These are phyloP conservation scores for Citrus sinensis DNA, from an alignment of 345 rosid species.

Conservation along the genomic window DVS_A1.0 CM039164.1:17860001-17860500, in stretches of 20 bases:
- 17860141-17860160: not conserved
- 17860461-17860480: slow-evolving; percentile 6
- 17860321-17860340: slow-evolving; percentile 83
- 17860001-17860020: slow-evolving; percentile 90
- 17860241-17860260: slow-evolving; percentile 74
- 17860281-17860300: slow-evolving; percentile 73
- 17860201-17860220: slow-evolving; percentile 75
- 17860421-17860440: slow-evolving; percentile 60
- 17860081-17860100: not conserved
- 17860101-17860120: not conserved
- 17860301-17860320: slow-evolving; percentile 52
- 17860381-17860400: slow-evolving; percentile 2
- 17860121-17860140: not conserved
- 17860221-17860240: slow-evolving; percentile 73
- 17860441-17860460: not conserved
- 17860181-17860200: slow-evolving; percentile 37
- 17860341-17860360: slow-evolving; percentile 67
- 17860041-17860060: not conserved
- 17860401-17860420: slow-evolving; percentile 83
- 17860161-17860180: slow-evolving; percentile 87
- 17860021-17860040: slow-evolving; percentile 43
- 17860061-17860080: not conserved
- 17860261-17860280: slow-evolving; percentile 95
- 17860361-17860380: not conserved
- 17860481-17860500: not conserved